phyloP scores from a whole-genome alignment of 768 basidiomycete species.

The Xerocomus spinulosus region DNA sequence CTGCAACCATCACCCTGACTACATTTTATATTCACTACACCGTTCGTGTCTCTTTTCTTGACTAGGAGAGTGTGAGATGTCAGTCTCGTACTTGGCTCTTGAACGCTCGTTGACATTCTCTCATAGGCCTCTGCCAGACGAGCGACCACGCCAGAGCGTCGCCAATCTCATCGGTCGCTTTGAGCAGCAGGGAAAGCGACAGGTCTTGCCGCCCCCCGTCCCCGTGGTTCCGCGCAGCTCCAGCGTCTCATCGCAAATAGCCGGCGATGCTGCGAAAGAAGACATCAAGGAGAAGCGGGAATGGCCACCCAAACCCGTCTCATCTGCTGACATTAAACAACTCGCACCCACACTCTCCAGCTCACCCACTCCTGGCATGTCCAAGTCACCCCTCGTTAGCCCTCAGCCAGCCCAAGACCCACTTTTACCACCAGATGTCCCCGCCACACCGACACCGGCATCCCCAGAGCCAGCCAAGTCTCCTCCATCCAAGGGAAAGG shows the following conservation, averaged over 20 bases:
- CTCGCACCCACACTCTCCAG: conserved; percentile 34
- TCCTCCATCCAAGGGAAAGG: conserved; percentile 20
- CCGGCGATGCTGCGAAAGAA: conserved; percentile 61
- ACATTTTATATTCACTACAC: conserved; percentile 15
- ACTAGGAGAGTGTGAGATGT: conserved; percentile 26
- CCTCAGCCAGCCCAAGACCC: conserved; percentile 30
- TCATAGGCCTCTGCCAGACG: conserved; percentile 79
- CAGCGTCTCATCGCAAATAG: conserved; percentile 62
- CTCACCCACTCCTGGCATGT: conserved; percentile 21
- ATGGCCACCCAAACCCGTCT: conserved; percentile 61
- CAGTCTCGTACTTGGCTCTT: conserved; percentile 14
- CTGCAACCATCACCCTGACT: conserved; percentile 27
- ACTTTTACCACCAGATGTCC: conserved; percentile 12
- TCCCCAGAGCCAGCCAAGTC: conserved; percentile 19
- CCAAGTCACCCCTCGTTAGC: conserved; percentile 19
- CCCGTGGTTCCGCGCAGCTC: conserved; percentile 51
- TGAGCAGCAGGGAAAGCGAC: conserved; percentile 74
- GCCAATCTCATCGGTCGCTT: conserved; percentile 90
- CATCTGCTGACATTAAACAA: conserved; percentile 34
- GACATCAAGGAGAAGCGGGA: conserved; percentile 69
- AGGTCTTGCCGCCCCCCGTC: conserved; percentile 37
- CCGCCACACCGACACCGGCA: conserved; percentile 20
- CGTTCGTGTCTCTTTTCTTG: conserved; percentile 14
- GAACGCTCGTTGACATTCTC: conserved; percentile 13
- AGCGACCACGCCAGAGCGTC: conserved; percentile 80